These are phyloP conservation scores for Aspergillus novoparasiticus DNA, from an alignment of 2,329 filamentous ascomycete genomes.

Conservation along the genomic window DNA sequence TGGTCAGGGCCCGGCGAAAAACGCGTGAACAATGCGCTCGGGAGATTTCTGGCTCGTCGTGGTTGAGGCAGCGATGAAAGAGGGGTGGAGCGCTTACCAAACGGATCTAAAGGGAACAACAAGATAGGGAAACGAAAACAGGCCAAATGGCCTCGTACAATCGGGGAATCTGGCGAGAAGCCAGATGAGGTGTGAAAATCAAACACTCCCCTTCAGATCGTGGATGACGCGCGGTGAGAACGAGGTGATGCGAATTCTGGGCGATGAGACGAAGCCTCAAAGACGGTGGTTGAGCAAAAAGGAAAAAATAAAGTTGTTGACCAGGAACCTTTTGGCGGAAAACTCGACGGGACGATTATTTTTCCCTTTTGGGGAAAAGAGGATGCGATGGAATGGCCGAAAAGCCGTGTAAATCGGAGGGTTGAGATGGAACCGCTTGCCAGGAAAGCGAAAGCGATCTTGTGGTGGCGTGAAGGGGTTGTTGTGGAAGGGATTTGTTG, in stretches of 20 bases:
- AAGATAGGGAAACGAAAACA: slow-evolving; percentile 24
- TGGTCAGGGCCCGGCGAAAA: slow-evolving; percentile 2
- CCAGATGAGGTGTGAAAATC: slow-evolving; percentile 26
- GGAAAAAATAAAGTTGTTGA: background rate
- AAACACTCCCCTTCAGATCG: slow-evolving; percentile 21
- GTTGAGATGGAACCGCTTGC: background rate
- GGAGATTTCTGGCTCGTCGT: slow-evolving; percentile 15
- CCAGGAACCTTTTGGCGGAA: background rate
- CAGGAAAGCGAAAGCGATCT: background rate
- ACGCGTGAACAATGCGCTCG: slow-evolving; percentile 25
- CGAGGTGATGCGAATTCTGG: slow-evolving; percentile 22
- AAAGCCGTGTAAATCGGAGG: background rate
- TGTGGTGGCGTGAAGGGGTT: slow-evolving; percentile 13
- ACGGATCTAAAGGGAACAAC: slow-evolving; percentile 30
- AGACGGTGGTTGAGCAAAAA: background rate
- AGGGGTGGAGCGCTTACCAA: slow-evolving; percentile 30
- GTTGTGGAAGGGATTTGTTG: slow-evolving; percentile 9
- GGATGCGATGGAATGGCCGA: background rate
- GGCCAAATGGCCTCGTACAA: slow-evolving; percentile 33
- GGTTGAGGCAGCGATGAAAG: slow-evolving; percentile 14
- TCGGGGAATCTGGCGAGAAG: slow-evolving; percentile 29
- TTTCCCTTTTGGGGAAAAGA: background rate
- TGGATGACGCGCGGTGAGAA: slow-evolving; percentile 21
- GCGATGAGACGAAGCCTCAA: slow-evolving; percentile 7
- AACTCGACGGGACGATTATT: background rate